phyloP scores from a whole-genome alignment of 192 early-diverging fungal species.

The Oehlia diaphana region DNA sequence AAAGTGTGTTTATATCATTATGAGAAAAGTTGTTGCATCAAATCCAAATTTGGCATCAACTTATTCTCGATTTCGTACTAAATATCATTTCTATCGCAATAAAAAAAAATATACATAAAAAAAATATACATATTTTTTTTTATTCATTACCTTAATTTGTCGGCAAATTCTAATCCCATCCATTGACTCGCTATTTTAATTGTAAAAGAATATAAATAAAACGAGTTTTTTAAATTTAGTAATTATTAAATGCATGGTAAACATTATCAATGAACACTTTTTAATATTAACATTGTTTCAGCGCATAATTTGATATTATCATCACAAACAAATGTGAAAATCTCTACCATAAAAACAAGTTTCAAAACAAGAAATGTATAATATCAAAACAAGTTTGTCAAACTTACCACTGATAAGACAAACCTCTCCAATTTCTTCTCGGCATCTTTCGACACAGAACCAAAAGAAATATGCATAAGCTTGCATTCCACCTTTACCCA shows the following conservation, averaged over 20 bases:
- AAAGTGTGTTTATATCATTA: too few species aligned
- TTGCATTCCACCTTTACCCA: constrained; percentile 54
- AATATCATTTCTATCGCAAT: too few species aligned
- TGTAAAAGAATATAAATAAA: constrained; percentile 3
- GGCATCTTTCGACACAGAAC: constrained; percentile 53
- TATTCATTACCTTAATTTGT: constrained; percentile 44
- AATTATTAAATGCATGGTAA: not conserved
- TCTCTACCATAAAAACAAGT: constrained; percentile 6
- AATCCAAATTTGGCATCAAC: too few species aligned
- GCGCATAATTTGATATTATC: not conserved
- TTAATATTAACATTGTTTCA: not conserved
- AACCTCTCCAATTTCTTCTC: constrained; percentile 42
- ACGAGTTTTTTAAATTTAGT: not conserved
- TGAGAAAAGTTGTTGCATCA: too few species aligned
- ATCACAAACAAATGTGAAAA: not conserved
- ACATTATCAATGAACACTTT: not conserved
- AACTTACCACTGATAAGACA: constrained; percentile 55
- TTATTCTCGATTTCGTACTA: too few species aligned
- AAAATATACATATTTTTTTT: too few species aligned
- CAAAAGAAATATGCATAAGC: constrained; percentile 62
- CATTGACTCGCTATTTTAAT: constrained; percentile 51
- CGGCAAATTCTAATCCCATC: constrained; percentile 58
- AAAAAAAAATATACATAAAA: too few species aligned
- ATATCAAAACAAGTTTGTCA: not conserved
- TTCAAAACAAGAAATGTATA: not conserved